These are phyloP conservation scores for Carex myosuroides DNA, from an alignment of 176 grass and related monocot species.

Conservation along the genomic window DNA sequence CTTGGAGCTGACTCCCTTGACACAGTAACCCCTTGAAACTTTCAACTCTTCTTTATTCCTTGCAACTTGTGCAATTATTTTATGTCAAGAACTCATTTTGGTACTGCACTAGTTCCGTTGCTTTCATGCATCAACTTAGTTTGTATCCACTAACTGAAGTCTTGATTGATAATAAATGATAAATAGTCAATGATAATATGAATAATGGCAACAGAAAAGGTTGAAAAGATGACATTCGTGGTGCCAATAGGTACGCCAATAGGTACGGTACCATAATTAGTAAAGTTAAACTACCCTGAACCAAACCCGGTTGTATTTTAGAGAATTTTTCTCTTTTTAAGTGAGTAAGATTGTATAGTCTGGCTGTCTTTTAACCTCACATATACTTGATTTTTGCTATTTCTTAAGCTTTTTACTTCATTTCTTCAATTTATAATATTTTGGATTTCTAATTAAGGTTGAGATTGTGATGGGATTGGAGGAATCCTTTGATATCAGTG, in stretches of 20 bases:
- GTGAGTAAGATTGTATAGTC: neutral
- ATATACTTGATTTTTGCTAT: neutral
- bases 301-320: neutral
- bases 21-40: conserved; percentile 38
- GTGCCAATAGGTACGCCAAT: neutral
- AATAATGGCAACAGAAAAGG: neutral
- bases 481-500: conserved; percentile 55
- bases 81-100: neutral
- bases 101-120: neutral
- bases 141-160: neutral
- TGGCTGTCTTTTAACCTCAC: neutral
- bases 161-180: neutral
- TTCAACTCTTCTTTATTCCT: neutral
- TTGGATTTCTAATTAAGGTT: conserved; percentile 23
- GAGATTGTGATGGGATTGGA: conserved; percentile 67
- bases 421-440: neutral
- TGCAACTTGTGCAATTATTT: neutral
- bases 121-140: neutral
- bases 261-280: neutral
- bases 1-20: conserved; percentile 62
- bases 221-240: neutral
- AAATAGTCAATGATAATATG: neutral
- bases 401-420: neutral
- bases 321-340: neutral
- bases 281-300: neutral